A percentile compares a stretch with the other conserved stretches of the same genome.
Evolutionary conservation across 1,284 basidiomycete species (phyloP).

Genomic region (Ceratorhiza oryzae-sativae): DNA sequence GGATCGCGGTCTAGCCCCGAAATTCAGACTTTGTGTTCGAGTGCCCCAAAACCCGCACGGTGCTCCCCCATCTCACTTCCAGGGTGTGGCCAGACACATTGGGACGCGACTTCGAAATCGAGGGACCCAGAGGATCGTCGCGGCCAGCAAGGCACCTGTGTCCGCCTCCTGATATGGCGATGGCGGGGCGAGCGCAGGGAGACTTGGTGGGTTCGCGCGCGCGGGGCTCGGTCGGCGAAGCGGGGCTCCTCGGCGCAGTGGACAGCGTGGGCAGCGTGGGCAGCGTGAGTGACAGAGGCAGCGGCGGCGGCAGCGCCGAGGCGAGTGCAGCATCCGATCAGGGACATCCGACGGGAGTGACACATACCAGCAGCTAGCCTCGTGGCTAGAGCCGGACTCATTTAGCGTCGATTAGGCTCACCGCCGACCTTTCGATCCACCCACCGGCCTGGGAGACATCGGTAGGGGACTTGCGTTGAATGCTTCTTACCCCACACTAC

Average conservation of each 20-base stretch:
- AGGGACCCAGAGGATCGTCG: constrained; percentile 36
- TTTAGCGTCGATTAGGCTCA: constrained; percentile 27
- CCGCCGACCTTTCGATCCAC: constrained; percentile 16
- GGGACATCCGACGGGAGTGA: constrained; percentile 23
- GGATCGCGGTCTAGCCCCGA: constrained; percentile 37
- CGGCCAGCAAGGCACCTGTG: constrained; percentile 8
- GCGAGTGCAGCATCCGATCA: neutral
- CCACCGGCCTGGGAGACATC: constrained; percentile 31
- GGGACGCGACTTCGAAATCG: constrained; percentile 31
- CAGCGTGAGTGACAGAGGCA: too few relatives aligned
- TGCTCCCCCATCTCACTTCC: constrained; percentile 38
- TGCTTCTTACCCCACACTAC: constrained; percentile 40
- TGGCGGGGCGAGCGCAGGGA: constrained; percentile 29
- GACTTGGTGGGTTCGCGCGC: neutral
- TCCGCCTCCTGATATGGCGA: constrained; percentile 26
- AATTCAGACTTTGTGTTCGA: constrained; percentile 21
- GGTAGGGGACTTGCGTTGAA: constrained; percentile 32
- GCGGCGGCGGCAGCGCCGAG: too few relatives aligned
- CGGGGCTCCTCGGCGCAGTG: too few relatives aligned
- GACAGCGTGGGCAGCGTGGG: too few relatives aligned
- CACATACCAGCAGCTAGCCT: constrained; percentile 19
- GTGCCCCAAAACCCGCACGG: constrained; percentile 39
- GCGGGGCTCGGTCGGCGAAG: neutral
- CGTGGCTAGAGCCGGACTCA: constrained; percentile 16
- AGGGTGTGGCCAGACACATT: constrained; percentile 19